These are phyloP conservation scores for Nitzschia sp. DNA, from an alignment of 108 stramenopile species.

Conservation along the genomic window DNA sequence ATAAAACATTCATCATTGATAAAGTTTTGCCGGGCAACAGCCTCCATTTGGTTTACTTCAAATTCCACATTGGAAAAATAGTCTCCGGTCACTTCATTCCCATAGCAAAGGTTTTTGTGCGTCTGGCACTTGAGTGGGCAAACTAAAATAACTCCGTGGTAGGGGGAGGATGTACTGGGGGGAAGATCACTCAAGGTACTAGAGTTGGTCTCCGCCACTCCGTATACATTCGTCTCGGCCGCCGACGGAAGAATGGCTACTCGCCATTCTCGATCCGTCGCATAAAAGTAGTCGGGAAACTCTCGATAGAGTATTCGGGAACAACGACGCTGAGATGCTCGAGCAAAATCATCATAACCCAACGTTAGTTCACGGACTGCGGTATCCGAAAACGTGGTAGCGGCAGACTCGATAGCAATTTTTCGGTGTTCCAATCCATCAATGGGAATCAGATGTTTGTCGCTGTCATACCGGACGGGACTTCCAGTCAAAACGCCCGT, in stretches of 20 bases:
- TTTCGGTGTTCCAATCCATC: background rate
- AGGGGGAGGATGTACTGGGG: background rate
- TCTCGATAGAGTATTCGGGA: background rate
- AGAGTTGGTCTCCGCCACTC: background rate
- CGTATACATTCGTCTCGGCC: background rate
- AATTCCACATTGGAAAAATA: background rate
- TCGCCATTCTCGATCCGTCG: background rate
- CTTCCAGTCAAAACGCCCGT: conserved; percentile 10
- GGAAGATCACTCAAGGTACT: background rate
- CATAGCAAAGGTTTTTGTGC: background rate
- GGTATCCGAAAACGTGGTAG: background rate
- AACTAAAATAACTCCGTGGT: background rate
- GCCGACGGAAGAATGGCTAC: background rate
- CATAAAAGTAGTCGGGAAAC: background rate
- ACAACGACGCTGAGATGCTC: background rate
- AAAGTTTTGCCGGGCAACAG: background rate
- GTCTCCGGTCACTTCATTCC: background rate
- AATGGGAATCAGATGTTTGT: background rate
- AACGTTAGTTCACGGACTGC: background rate
- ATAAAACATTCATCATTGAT: background rate
- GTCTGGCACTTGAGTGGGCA: background rate
- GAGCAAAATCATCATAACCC: background rate
- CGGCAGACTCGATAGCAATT: background rate
- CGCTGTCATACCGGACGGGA: background rate
- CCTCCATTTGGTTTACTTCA: background rate